Evolutionary conservation across 495 filamentous ascomycete genomes (phyloP), one percentile per base, ranked within the genome.

Genomic region (Penicillium verhagenii): DNA sequence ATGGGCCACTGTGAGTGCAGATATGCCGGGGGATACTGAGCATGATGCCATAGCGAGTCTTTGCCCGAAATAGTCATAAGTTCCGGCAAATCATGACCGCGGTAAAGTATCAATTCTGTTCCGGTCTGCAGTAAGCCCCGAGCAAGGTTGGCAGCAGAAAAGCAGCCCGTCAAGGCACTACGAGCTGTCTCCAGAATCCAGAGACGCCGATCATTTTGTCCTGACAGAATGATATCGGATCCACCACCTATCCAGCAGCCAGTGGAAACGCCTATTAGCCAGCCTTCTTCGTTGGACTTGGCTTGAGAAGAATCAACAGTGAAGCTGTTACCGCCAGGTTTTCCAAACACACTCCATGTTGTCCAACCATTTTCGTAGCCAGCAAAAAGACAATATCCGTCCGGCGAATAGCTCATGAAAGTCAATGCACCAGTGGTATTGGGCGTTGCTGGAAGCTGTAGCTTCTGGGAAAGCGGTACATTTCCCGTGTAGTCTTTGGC

Each of bases 271-370:
- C 93, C 91, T 4, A 75, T 79, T 37, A 97, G 74, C 88, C 92
- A 96, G 43, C 82, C 76, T 65, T 99, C 95, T 23, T 69, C 72
- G 52, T 92, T 94, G 10, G 66, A 59, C 23, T 79, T 72, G 6
- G 87, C 81, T n/a, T 90, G 76, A 16, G 72, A 69, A 13, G 71
- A 70, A 60, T 96, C 88, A 4, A 84, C 76, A 11, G 77, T 73
- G 64, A 97, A 97, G 65, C 90, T 96, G 53, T 81, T 89, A 18
- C 85, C 88, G 11, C 89, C 84, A 4, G 86, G 80, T 68, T 96
- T 97, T 18, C 95, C 95, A 70, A 92, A 99, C 6, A 97, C 95
- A 68, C 93, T 97, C 92, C 92, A 97, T 29, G 85, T 92, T 13
- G 86, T 88, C 95, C 95, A 99, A 11, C 95, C 95, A 55, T 84